phyloP scores from a whole-genome alignment of 2,329 filamentous ascomycete genomes.

The Aureobasidium uvarum region DNA sequence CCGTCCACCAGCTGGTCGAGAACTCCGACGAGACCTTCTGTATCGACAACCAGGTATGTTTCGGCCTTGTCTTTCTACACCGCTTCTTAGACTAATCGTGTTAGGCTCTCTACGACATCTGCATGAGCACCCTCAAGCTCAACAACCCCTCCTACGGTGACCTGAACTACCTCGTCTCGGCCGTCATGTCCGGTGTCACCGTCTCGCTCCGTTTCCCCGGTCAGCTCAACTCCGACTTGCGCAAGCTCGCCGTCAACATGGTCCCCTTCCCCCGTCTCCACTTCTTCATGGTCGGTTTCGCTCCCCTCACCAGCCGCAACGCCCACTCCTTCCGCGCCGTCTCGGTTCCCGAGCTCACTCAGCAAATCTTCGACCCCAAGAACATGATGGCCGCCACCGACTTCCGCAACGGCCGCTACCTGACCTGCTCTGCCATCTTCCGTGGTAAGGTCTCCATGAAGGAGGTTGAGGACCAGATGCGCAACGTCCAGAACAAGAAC shows the following conservation, averaged over 20 bases:
- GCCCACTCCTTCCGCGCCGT: conserved; percentile 96
- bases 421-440: conserved; percentile 99
- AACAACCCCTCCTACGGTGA: conserved; percentile 98
- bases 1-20: conserved; percentile 98
- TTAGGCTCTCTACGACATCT: conserved; percentile 95
- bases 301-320: conserved; percentile 90
- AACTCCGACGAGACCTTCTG: conserved; percentile 99
- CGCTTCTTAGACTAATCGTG: conserved; percentile 12
- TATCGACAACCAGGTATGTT: conserved; percentile 89
- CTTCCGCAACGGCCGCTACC: conserved; percentile 99
- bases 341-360: conserved; percentile 95
- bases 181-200: conserved; percentile 99
- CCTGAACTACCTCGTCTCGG: conserved; percentile 98
- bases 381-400: conserved; percentile 99
- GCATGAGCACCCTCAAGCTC: conserved; percentile 99
- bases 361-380: conserved; percentile 99
- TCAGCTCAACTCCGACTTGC: conserved; percentile 99
- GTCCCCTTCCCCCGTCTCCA: conserved; percentile 99
- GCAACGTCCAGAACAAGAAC: conserved; percentile 99
- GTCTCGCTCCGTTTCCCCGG: conserved; percentile 99
- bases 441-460: conserved; percentile 99
- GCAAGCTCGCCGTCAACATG: conserved; percentile 99
- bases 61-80: not conserved
- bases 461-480: conserved; percentile 99
- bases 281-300: conserved; percentile 99